phyloP scores from a whole-genome alignment of 2,329 filamentous ascomycete genomes.

The Bertia moriformis region DNA sequence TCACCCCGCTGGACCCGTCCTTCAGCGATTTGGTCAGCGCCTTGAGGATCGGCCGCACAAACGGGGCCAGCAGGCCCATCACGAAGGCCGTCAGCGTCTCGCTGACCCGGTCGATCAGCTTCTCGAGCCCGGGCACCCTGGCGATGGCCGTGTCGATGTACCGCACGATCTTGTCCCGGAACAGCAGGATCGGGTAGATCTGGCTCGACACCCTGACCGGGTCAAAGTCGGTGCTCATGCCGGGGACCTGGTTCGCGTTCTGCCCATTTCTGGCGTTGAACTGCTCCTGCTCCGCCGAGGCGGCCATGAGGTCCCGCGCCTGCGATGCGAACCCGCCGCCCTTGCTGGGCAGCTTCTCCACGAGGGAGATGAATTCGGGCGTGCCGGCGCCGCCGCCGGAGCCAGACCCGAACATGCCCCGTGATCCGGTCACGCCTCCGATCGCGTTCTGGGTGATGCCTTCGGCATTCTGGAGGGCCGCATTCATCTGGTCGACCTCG shows the following conservation, averaged over 20 bases:
- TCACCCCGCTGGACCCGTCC: slow-evolving; percentile 62
- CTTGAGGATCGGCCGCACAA: slow-evolving; percentile 80
- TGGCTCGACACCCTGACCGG: slow-evolving; percentile 61
- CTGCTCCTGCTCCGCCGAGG: slow-evolving; percentile 48
- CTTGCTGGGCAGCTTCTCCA: slow-evolving; percentile 61
- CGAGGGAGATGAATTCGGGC: slow-evolving; percentile 54
- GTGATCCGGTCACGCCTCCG: slow-evolving; percentile 11
- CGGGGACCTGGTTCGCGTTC: slow-evolving; percentile 49
- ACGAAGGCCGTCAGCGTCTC: slow-evolving; percentile 88
- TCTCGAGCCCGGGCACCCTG: slow-evolving; percentile 81
- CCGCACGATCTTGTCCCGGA: slow-evolving; percentile 86
- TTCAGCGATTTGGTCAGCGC: slow-evolving; percentile 75
- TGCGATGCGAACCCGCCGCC: slow-evolving; percentile 53
- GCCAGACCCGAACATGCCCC: slow-evolving; percentile 16
- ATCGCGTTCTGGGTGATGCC: slow-evolving; percentile 19
- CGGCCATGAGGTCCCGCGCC: slow-evolving; percentile 45
- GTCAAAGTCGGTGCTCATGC: slow-evolving; percentile 65
- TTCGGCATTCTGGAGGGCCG: slow-evolving; percentile 58
- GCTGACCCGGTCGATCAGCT: slow-evolving; percentile 81
- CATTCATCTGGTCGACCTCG: slow-evolving; percentile 67
- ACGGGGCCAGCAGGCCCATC: slow-evolving; percentile 77
- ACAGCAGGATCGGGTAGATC: slow-evolving; percentile 89
- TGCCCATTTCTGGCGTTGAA: slow-evolving; percentile 30
- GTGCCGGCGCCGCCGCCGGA: slow-evolving; percentile 19
- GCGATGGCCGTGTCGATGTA: slow-evolving; percentile 72